phyloP scores from a whole-genome alignment of 345 rosid genomes.

The Citrus maxima region DNA sequence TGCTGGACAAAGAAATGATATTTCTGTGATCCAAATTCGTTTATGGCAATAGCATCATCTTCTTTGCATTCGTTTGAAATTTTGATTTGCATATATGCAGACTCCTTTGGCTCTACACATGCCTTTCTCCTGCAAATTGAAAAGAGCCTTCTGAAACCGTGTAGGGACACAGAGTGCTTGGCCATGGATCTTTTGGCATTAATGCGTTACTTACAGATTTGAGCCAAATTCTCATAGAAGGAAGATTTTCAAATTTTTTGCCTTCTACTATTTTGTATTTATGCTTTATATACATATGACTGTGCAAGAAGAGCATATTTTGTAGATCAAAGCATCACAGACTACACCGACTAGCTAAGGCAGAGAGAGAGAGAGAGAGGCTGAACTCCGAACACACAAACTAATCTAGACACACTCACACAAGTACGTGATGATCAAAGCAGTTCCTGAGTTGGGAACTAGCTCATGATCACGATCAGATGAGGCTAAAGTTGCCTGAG shows the following conservation, averaged over 20 bases:
- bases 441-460: neutral
- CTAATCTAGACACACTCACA: neutral
- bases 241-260: neutral
- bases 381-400: neutral
- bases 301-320: neutral
- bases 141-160: neutral
- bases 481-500: slow-evolving; percentile 54
- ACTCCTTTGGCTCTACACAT: no score
- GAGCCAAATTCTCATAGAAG: neutral
- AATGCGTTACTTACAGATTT: neutral
- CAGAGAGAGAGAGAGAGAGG: neutral
- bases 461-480: slow-evolving; percentile 25
- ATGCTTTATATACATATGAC: neutral
- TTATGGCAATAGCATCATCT: neutral
- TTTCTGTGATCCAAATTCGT: neutral
- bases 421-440: neutral
- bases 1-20: neutral
- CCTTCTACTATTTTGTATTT: neutral
- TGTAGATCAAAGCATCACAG: neutral
- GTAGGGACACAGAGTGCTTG: neutral
- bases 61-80: neutral
- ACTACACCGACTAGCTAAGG: neutral
- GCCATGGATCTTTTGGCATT: neutral
- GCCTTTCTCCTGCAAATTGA: neutral
- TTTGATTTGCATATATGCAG: neutral